Evolutionary conservation across 106 monocot genomes (phyloP).

Genomic region (Dendrobium officinale): DNA sequence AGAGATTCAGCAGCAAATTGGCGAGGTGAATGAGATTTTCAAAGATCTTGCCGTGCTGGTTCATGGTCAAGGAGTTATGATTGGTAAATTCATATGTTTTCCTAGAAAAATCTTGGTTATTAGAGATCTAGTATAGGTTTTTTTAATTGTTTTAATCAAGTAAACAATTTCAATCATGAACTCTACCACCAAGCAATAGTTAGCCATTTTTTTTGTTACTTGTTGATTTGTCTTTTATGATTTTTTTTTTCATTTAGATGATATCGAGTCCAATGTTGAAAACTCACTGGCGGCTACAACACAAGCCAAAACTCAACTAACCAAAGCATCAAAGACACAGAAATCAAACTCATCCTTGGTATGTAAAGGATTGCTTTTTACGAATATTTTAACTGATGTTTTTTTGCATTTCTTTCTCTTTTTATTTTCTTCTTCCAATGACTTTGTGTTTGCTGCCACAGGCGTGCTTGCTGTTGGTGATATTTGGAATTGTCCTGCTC

Average conservation of each 20-base stretch:
- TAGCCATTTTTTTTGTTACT: neutral
- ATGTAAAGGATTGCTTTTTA: neutral
- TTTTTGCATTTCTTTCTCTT: neutral
- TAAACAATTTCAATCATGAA: no score
- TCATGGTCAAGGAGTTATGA: conserved; percentile 73
- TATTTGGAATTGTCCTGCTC: conserved; percentile 17
- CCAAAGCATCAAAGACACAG: conserved; percentile 67
- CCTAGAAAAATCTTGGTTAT: neutral
- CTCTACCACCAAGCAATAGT: no score
- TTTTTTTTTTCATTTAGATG: conserved; percentile 36
- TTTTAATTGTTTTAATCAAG: no score
- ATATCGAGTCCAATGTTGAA: conserved; percentile 66
- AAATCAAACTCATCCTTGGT: conserved; percentile 88
- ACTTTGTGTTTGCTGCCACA: neutral
- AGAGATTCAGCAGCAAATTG: conserved; percentile 88
- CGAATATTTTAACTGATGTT: neutral
- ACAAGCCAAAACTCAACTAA: conserved; percentile 64
- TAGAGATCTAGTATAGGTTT: no score
- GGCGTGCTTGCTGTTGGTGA: conserved; percentile 16
- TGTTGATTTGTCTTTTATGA: neutral
- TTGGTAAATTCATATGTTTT: conserved; percentile 32
- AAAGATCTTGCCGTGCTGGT: conserved; percentile 79
- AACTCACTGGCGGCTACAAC: conserved; percentile 43
- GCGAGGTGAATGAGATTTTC: conserved; percentile 87
- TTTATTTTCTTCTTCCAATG: neutral